A percentile compares a stretch with the other conserved stretches of the same genome.
Evolutionary conservation across 179 eudicot genomes (phyloP).

Genomic region (Patellifolia procumbens): DNA sequence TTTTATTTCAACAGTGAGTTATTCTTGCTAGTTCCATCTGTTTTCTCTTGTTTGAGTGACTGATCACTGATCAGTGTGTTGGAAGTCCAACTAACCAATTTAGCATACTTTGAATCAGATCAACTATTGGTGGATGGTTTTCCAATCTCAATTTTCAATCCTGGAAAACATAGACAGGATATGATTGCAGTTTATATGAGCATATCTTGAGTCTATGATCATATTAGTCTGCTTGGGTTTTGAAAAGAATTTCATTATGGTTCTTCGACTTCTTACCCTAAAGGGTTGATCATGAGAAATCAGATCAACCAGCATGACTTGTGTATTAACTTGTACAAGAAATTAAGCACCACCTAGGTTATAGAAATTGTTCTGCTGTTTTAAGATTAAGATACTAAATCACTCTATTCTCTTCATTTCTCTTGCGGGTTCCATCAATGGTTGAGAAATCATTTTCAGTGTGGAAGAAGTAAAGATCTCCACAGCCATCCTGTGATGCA

Average conservation of each 20-base stretch:
- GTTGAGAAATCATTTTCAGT: conserved; percentile 46
- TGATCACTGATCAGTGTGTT: not conserved
- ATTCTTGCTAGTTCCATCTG: not conserved
- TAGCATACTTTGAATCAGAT: not conserved
- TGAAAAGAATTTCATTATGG: not conserved
- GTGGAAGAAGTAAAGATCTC: conserved; percentile 47
- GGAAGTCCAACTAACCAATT: not conserved
- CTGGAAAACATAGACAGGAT: not conserved
- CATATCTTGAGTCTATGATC: not conserved
- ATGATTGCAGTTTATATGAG: not conserved
- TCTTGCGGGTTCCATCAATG: conserved; percentile 55
- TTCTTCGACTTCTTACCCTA: not conserved
- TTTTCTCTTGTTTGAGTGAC: not conserved
- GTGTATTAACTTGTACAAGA: not conserved
- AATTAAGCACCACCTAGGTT: not conserved
- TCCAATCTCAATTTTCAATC: not conserved
- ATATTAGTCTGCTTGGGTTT: not conserved
- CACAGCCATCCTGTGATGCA: conserved; percentile 17
- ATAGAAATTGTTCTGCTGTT: not conserved
- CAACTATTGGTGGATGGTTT: not conserved
- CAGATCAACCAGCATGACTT: not conserved
- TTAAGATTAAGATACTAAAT: not conserved
- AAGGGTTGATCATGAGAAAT: not conserved
- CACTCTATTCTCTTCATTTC: not conserved
- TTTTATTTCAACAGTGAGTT: conserved; percentile 61